phyloP scores from a whole-genome alignment of 2,329 filamentous ascomycete genomes.

The Ophiosphaerella narmari region DNA sequence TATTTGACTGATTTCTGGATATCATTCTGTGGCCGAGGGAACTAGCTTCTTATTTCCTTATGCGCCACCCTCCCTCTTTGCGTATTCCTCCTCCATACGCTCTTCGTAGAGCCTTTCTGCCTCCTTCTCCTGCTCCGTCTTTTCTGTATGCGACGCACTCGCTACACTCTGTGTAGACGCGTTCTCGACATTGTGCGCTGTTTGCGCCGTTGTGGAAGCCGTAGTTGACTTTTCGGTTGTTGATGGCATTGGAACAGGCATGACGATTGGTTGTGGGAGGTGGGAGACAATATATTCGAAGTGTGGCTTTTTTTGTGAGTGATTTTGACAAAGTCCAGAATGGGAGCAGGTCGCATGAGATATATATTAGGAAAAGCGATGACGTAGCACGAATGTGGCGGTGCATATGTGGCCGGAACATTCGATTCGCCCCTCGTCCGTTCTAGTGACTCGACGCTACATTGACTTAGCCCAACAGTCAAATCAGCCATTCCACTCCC shows the following conservation, averaged over 20 bases:
- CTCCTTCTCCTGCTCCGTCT: constrained; percentile 38
- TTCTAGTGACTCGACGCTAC: too few relatives aligned
- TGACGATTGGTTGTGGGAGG: constrained; percentile 10
- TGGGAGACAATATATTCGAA: background rate
- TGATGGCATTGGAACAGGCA: constrained; percentile 35
- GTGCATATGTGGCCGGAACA: constrained; percentile 31
- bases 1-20: background rate
- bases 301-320: background rate
- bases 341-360: background rate
- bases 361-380: background rate
- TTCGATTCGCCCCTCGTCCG: constrained; percentile 17
- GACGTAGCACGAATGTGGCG: constrained; percentile 19
- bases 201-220: constrained; percentile 30
- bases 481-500: too few relatives aligned
- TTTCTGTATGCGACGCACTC: constrained; percentile 28
- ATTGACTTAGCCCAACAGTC: too few relatives aligned
- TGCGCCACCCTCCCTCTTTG: constrained; percentile 46
- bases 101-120: constrained; percentile 44
- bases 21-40: constrained; percentile 1
- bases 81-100: constrained; percentile 48
- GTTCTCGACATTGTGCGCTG: constrained; percentile 27
- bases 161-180: constrained; percentile 33
- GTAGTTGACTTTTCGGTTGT: constrained; percentile 19
- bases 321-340: background rate
- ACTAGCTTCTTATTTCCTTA: constrained; percentile 12